Evolutionary conservation across 345 rosid genomes (phyloP).

Genomic region (Salix dunnii): DNA sequence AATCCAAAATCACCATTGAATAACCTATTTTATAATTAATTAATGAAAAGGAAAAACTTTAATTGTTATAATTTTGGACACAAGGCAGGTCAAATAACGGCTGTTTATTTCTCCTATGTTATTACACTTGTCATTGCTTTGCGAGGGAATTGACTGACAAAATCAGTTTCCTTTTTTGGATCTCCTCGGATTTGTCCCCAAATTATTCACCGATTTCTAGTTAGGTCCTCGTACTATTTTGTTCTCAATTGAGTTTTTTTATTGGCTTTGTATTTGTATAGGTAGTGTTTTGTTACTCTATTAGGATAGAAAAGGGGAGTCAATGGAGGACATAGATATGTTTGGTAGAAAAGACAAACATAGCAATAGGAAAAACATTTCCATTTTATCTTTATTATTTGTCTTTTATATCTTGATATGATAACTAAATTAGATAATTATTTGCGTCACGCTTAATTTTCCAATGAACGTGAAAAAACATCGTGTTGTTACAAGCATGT

Average conservation of each 20-base stretch:
- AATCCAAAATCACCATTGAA: neutral
- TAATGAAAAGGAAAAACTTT: neutral
- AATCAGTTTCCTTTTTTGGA: neutral
- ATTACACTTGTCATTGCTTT: neutral
- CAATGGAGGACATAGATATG: no score
- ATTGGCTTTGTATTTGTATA: no score
- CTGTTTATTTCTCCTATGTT: neutral
- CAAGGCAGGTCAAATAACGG: neutral
- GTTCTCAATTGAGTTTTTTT: neutral
- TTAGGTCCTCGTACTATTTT: neutral
- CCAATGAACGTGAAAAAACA: no score
- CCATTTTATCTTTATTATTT: no score
- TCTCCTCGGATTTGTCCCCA: neutral
- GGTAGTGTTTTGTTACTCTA: no score
- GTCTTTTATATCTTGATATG: no score
- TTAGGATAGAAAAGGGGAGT: no score
- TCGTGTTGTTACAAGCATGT: no score
- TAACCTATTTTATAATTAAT: neutral
- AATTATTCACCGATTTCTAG: neutral
- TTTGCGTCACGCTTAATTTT: no score
- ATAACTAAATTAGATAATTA: no score
- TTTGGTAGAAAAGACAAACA: no score
- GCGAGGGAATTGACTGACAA: neutral
- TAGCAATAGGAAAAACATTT: no score
- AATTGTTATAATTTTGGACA: neutral